These are phyloP conservation scores for Akebia trifoliata DNA, from an alignment of 164 flowering plant genomes.

Conservation along the genomic window DNA sequence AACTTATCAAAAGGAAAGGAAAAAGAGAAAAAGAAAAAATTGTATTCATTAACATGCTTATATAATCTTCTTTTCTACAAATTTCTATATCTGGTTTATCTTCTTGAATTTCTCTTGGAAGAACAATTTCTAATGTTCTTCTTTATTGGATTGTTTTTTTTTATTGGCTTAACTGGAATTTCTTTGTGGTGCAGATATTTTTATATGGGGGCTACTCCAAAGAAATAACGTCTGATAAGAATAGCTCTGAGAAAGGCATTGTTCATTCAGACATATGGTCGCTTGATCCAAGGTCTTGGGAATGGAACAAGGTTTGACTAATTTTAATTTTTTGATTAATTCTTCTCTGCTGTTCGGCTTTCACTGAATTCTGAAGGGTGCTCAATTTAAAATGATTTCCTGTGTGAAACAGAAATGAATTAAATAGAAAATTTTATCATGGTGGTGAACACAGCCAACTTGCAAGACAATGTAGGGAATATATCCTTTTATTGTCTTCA, in stretches of 20 bases:
- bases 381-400: not conserved
- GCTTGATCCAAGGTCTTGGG: conserved; percentile 96
- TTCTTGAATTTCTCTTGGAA: not conserved
- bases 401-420: not conserved
- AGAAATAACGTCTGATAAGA: conserved; percentile 79
- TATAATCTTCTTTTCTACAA: not conserved
- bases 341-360: not conserved
- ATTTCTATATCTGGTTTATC: not conserved
- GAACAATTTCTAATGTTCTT: not conserved
- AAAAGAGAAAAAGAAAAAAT: too few species aligned
- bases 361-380: conserved; percentile 2
- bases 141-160: conserved; percentile 5
- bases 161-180: not conserved
- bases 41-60: too few species aligned
- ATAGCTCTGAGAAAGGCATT: conserved; percentile 74
- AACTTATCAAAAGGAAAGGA: too few species aligned
- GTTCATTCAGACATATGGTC: conserved; percentile 97
- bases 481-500: not conserved
- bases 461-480: not conserved
- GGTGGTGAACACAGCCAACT: not conserved
- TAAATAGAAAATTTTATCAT: not conserved
- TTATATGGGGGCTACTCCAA: conserved; percentile 96
- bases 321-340: not conserved
- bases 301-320: conserved; percentile 87
- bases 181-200: conserved; percentile 49